These are phyloP conservation scores for Pseudonectria buxi DNA, from an alignment of 2,329 filamentous ascomycete species.

Conservation along the genomic window DNA sequence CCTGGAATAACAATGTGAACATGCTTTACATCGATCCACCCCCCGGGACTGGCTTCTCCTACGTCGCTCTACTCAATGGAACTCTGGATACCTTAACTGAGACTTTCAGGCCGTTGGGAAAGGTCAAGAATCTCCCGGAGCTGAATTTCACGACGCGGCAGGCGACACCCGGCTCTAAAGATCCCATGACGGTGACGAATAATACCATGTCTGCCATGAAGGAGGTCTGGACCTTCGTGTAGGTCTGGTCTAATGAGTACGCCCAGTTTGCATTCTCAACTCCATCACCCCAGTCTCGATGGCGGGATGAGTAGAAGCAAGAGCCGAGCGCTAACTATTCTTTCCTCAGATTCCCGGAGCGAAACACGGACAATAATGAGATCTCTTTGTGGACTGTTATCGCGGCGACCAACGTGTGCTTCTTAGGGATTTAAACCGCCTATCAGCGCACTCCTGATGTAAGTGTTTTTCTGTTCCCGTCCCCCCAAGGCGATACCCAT, in stretches of 20 bases:
- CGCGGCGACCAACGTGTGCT: constrained; percentile 34
- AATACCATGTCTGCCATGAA: constrained; percentile 46
- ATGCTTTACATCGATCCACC: constrained; percentile 51
- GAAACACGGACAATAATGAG: constrained; percentile 42
- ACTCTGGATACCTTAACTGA: constrained; percentile 43
- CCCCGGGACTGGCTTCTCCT: constrained; percentile 59
- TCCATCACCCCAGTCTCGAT: no score
- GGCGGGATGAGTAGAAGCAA: not conserved
- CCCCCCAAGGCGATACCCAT: no score
- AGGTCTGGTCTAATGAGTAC: constrained; percentile 45
- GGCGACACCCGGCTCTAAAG: constrained; percentile 8
- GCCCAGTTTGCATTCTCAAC: no score
- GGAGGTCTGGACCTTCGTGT: constrained; percentile 56
- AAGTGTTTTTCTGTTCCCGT: no score
- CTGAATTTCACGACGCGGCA: constrained; percentile 11
- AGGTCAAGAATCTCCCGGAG: not conserved
- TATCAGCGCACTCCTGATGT: constrained; percentile 3
- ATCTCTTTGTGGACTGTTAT: constrained; percentile 58
- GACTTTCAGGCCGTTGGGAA: constrained; percentile 9
- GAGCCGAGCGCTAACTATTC: not conserved
- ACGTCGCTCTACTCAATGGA: constrained; percentile 60
- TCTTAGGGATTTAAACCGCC: constrained; percentile 5
- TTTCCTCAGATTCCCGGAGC: constrained; percentile 42
- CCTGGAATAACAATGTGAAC: constrained; percentile 48
- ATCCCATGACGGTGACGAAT: constrained; percentile 22